Base-by-base conservation (phyloP, 2,329 filamentous ascomycete species). In the Alternaria metachromatica region DNA sequence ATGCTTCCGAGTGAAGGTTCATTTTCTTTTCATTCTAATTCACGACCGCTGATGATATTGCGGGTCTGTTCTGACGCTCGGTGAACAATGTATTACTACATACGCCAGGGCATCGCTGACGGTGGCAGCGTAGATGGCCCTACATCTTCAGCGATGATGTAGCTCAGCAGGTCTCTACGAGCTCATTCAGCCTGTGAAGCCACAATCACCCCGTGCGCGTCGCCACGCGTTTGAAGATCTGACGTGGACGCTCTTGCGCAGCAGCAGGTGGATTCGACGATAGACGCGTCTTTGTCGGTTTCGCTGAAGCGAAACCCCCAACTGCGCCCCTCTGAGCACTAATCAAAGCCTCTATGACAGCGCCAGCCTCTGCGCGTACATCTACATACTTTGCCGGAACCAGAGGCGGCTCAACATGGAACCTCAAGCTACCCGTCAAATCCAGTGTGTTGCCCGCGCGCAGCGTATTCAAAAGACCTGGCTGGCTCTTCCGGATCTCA, bases 301-400 rank as follows among this genome's bases (percentile, higher is more conserved):
- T 64, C 2, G 28, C 13, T 11, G 64, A 58, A 9, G 45, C 44
- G 12, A 28, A 26, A 10, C 18, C 59, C 2, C 44, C 20, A 26
- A 15, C 20, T 12, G 20, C 30, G 41, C 26, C 26, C 45, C 37
- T 65, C 25, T 51, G 37, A 11, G 18, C 53, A 13, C 26, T 18
- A 4, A 61, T 21, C n/a, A 67, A 4, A 23, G 53, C 58, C 12
- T 77, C 73, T 6, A 76, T 55, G 11, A 72, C 28, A 28, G 33
- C 48, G 5, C 60, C 66, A 6, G 67, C 66, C 60, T 78, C 75
- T 28, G 62, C 59, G 25, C 65, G 68, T 26, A 80, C 63, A 18
- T 70, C 63, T 28, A 46, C 63, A 55, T 72, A 79, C 41, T 75
- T 77, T 3, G 76, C 75, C 23, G 72, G 61, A 7, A 80, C 46